Evolutionary conservation across 1,284 basidiomycete genomes (phyloP), one percentile per base, ranked within the genome.

Genomic region (Tylopilus orsonianus): DNA sequence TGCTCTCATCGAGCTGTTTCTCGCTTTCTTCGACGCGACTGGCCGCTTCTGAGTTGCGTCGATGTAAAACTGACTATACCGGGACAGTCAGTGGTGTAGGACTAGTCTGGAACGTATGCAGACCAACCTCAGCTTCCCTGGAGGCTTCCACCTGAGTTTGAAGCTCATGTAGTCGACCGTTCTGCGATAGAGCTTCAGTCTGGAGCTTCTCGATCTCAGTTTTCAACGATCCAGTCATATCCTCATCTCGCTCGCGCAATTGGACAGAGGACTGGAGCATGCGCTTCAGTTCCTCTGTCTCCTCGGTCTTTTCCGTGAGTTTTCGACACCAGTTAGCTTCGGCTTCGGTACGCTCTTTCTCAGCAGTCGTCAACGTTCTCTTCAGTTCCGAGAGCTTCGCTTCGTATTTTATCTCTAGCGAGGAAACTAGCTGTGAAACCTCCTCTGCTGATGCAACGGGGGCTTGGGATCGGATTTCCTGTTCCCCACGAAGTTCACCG

Each of bases 281-380:
- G 24, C 69, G 69, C 55, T 84, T 80, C 54, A 96, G 63, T 33
- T 83, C 77, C 50, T 96, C 93, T 16, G 87, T 74, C 62, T 95
- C 93, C 51, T 77, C 79, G 20, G 81, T 74, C 61, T 90, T 87
- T 56, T 88, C 87, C 27, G 78, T 77, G 32, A 93, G 69, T 59
- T 87, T 93, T 50, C 77, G 76, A 58, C 86, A 88, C 89, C 92
- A 93, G 54, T 90, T 87, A 32, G 86, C 83, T 57, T 97, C 93
- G 24, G 79, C 79, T 49, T 91, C 90, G 45, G 77, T 81, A 24
- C 88, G 75, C 62, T 93, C 91, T 58, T 77, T 80, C 67, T 93
- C 90, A 19, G 80, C 64, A 16, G 71, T 70, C 9, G 68, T 58
- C 16, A 90, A 62, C 39, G 79, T 77, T 50, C 75, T 71, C 49